These are phyloP conservation scores for Solanum etuberosum DNA, from an alignment of 257 asterid species.

Conservation along the genomic window DNA sequence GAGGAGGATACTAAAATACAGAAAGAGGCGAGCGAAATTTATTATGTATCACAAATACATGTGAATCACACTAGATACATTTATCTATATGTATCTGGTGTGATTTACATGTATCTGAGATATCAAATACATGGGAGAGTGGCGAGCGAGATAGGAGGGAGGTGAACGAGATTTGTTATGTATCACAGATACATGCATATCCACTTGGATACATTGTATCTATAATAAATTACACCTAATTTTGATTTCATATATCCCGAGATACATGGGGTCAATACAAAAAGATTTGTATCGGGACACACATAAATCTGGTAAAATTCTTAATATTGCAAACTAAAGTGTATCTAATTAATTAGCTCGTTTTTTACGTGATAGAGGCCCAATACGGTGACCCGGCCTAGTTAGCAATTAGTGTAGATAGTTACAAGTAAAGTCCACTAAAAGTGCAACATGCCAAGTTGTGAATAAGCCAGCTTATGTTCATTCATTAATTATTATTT, in stretches of 20 bases:
- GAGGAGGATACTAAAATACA: not conserved
- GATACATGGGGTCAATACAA: not conserved
- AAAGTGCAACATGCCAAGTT: not conserved
- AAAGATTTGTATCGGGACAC: not conserved
- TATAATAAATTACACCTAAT: not conserved
- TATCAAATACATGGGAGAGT: not conserved
- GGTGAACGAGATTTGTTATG: not conserved
- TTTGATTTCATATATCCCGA: too few species aligned
- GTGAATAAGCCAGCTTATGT: not conserved
- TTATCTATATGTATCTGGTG: too few species aligned
- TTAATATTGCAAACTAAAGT: not conserved
- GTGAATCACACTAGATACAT: not conserved
- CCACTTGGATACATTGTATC: not conserved
- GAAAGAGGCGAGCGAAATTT: too few species aligned
- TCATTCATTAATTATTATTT: not conserved
- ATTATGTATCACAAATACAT: not conserved
- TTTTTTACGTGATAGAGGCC: not conserved
- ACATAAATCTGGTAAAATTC: not conserved
- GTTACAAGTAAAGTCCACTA: not conserved
- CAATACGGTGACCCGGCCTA: not conserved
- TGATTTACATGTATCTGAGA: too few species aligned
- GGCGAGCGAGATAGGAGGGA: not conserved
- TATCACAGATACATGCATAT: not conserved
- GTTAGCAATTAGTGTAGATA: not conserved
- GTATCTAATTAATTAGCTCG: too few species aligned